Base-by-base conservation (phyloP, 2,329 filamentous ascomycete species). In the Plenodomus biglobosus region DNA sequence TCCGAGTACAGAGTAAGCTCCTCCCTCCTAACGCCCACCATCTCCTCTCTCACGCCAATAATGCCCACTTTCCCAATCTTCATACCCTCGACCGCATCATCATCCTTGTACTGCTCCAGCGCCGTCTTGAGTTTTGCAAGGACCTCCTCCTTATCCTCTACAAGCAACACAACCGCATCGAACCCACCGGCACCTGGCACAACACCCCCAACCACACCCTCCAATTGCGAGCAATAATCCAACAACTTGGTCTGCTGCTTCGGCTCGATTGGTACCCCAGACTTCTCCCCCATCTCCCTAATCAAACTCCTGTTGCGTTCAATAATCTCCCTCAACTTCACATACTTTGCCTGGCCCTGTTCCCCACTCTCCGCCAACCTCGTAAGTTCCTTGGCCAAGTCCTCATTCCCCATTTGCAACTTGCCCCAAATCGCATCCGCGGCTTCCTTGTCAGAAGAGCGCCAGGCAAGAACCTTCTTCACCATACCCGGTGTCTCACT, bases 401-500 rank as follows among this genome's bases (percentile, higher is more conserved):
- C 78, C 59, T 90, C 85, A 66, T 96, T 96, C 24, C 82, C 80
- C 1, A 68, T 71, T 70, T 97, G 90, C 49, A 99, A 74, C 1
- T 81, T 77, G 39, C 81, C 80, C 90, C 92, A 97, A 16, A 96
- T 77, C 52, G 72, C 64, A 53, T 83, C 82, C 1, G 91, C 85
- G n/a, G 79, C 81, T 2, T 79, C 78, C 0, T 78, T 74, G 17
- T 90, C 83, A 40, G 80, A 73, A 41, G 82, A 81, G 42, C 88
- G 80, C 94, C 94, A 99, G 24, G 82, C 81, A 2, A 97, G 79
- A 13, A 99, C 89, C 67, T 89, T 83, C 75, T 92, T 95, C 32
- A 96, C 94, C 94, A 99, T 97, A 13, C 90, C 83, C 0, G 95
- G 92, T 7, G 92, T 97, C 76, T 95, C 84, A 40, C 87, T 92